Evolutionary conservation across 805 yeast genomes (phyloP).

Genomic region (Candida sithepensis): DNA sequence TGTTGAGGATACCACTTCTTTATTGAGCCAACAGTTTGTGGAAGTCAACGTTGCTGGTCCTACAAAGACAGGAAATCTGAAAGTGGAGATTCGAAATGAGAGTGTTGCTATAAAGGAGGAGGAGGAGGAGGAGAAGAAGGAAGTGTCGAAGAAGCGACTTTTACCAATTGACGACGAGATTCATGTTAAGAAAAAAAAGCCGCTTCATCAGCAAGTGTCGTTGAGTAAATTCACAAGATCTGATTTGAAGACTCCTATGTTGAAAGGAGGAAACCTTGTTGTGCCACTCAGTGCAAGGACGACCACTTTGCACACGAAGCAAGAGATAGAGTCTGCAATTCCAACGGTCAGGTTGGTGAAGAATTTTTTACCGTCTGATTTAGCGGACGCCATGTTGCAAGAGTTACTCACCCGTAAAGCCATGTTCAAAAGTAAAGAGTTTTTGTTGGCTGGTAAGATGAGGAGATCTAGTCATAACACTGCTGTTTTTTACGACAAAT

Average conservation of each 20-base stretch:
- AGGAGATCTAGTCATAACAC: slow-evolving; percentile 58
- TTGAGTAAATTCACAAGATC: neutral
- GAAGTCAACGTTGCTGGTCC: neutral
- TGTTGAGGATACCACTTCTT: slow-evolving; percentile 34
- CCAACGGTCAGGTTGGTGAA: slow-evolving; percentile 50
- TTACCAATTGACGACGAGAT: neutral
- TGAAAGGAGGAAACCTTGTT: neutral
- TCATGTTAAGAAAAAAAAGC: neutral
- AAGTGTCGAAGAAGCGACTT: too few relatives aligned
- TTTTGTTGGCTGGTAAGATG: slow-evolving; percentile 59
- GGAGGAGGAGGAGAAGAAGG: too few relatives aligned
- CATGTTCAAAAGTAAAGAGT: slow-evolving; percentile 40
- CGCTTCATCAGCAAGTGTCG: neutral
- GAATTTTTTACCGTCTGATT: slow-evolving; percentile 47
- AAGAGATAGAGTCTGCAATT: slow-evolving; percentile 44
- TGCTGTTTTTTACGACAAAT: slow-evolving; percentile 30
- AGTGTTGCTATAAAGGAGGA: too few relatives aligned
- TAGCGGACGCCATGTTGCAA: slow-evolving; percentile 43
- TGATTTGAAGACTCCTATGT: too few relatives aligned
- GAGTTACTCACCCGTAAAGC: slow-evolving; percentile 40
- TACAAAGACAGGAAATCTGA: too few relatives aligned
- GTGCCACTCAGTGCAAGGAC: slow-evolving; percentile 5
- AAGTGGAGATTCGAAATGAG: too few relatives aligned
- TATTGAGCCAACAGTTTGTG: slow-evolving; percentile 37
- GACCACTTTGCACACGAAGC: slow-evolving; percentile 42